These are phyloP conservation scores for Mycoemilia scoparia DNA, from an alignment of 192 early-diverging fungal genomes.

Conservation along the genomic window DNA sequence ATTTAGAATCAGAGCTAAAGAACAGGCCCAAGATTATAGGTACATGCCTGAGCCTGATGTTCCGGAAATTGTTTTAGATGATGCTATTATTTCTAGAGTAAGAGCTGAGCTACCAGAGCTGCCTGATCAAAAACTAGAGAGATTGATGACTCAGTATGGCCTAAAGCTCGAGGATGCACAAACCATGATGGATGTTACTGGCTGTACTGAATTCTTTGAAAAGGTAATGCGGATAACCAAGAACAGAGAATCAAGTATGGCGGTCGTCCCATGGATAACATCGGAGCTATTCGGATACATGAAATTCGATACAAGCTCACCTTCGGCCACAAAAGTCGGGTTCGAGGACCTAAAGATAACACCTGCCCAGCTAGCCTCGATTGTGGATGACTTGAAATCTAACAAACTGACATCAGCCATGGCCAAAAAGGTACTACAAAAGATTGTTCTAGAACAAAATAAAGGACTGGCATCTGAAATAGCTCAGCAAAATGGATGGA, in stretches of 20 bases:
- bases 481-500: constrained; percentile 41
- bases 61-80: constrained; percentile 9
- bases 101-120: constrained; percentile 44
- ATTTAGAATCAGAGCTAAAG: constrained; percentile 56
- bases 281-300: constrained; percentile 34
- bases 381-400: constrained; percentile 42
- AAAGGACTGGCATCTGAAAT: constrained; percentile 30
- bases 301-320: too few species aligned
- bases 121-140: constrained; percentile 38
- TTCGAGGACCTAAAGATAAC: constrained; percentile 29
- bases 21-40: constrained; percentile 71
- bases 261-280: constrained; percentile 30
- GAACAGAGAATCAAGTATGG: constrained; percentile 8
- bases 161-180: constrained; percentile 36
- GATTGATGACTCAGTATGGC: constrained; percentile 39
- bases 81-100: constrained; percentile 28
- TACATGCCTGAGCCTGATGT: constrained; percentile 67
- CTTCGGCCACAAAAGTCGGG: constrained; percentile 11
- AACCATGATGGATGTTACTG: constrained; percentile 51
- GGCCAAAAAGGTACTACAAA: constrained; percentile 49
- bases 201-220: constrained; percentile 62
- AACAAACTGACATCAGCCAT: constrained; percentile 38
- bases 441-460: constrained; percentile 52
- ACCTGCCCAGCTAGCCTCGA: constrained; percentile 30
- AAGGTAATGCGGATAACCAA: constrained; percentile 29